Evolutionary conservation across 176 grass and related monocot species (phyloP).

Genomic region (Oryza longistaminata): DNA sequence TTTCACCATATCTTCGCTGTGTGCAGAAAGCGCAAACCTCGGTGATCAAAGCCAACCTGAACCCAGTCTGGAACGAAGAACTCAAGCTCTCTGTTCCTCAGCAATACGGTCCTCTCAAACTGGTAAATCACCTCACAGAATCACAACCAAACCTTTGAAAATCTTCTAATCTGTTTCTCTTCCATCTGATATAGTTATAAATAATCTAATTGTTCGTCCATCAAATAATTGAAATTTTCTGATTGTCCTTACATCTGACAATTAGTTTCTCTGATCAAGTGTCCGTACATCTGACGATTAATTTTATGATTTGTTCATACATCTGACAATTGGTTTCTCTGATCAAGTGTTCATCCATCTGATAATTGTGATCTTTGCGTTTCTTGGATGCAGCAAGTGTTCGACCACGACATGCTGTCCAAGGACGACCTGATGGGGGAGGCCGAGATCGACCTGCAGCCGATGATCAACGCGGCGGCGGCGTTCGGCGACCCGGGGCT

Average conservation of each 20-base stretch:
- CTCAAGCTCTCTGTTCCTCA: constrained; percentile 73
- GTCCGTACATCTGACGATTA: too few species aligned
- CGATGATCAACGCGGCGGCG: constrained; percentile 61
- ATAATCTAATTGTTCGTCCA: background rate
- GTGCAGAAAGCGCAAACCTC: constrained; percentile 64
- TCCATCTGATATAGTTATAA: background rate
- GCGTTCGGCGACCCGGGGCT: constrained; percentile 50
- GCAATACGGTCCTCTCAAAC: constrained; percentile 58
- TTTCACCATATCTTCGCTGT: background rate
- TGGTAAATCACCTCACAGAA: constrained; percentile 44
- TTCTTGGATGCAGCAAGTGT: constrained; percentile 50
- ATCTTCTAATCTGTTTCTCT: background rate
- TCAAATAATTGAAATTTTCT: background rate
- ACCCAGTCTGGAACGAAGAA: constrained; percentile 87
- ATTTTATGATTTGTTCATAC: too few species aligned
- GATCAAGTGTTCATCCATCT: background rate
- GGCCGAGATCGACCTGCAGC: constrained; percentile 72
- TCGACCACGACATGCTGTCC: constrained; percentile 70
- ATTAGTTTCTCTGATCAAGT: background rate
- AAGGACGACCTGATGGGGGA: constrained; percentile 80
- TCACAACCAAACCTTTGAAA: background rate
- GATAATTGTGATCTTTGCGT: background rate
- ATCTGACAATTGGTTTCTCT: too few species aligned
- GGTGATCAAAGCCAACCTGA: constrained; percentile 65
- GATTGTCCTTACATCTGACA: background rate